Percentiles rank a stretch among this genome's conserved stretches.
Conservation (phyloP, 163 green algal genomes). For the Prototheca cutis region DNA sequence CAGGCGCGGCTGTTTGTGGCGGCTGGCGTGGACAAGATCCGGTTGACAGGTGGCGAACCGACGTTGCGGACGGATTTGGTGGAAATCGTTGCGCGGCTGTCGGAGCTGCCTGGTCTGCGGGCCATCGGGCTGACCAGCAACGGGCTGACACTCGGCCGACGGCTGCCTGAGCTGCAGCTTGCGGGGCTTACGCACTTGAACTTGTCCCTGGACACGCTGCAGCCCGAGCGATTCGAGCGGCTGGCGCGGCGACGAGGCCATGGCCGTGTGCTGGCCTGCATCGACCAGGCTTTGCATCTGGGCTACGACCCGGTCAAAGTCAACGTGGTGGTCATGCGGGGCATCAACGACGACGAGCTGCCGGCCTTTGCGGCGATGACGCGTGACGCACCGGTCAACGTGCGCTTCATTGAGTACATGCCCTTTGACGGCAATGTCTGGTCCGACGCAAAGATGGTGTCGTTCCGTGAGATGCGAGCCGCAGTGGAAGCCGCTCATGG, state of each 20-base stretch:
- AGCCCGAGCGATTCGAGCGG: slow-evolving; percentile 68
- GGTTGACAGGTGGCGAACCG: slow-evolving; percentile 95
- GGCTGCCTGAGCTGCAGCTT: slow-evolving; percentile 53
- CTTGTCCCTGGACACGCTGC: slow-evolving; percentile 91
- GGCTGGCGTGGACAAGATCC: slow-evolving; percentile 84
- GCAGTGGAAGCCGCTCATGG: background rate
- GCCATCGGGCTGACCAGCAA: slow-evolving; percentile 90
- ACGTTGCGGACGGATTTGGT: slow-evolving; percentile 83
- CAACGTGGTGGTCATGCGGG: slow-evolving; percentile 96
- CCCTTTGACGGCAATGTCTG: slow-evolving; percentile 99
- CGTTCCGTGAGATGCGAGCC: slow-evolving; percentile 62
- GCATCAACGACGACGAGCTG: slow-evolving; percentile 95
- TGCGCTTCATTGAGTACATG: slow-evolving; percentile 99
- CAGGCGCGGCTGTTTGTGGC: slow-evolving; percentile 84
- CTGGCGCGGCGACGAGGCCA: slow-evolving; percentile 77
- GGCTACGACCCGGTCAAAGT: slow-evolving; percentile 84
- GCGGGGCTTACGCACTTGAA: slow-evolving; percentile 77
- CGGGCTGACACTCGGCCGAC: slow-evolving; percentile 66
- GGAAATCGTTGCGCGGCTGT: slow-evolving; percentile 51
- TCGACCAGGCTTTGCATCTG: slow-evolving; percentile 59
- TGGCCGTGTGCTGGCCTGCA: slow-evolving; percentile 61
- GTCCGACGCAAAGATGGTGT: slow-evolving; percentile 69
- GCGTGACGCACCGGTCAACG: slow-evolving; percentile 72
- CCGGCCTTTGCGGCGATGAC: slow-evolving; percentile 91
- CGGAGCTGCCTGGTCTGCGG: slow-evolving; percentile 44